A percentile compares a stretch with the other conserved stretches of the same genome.
Evolutionary conservation across 2,329 filamentous ascomycete genomes (phyloP).

Genomic region (Colletotrichum truncatum): DNA sequence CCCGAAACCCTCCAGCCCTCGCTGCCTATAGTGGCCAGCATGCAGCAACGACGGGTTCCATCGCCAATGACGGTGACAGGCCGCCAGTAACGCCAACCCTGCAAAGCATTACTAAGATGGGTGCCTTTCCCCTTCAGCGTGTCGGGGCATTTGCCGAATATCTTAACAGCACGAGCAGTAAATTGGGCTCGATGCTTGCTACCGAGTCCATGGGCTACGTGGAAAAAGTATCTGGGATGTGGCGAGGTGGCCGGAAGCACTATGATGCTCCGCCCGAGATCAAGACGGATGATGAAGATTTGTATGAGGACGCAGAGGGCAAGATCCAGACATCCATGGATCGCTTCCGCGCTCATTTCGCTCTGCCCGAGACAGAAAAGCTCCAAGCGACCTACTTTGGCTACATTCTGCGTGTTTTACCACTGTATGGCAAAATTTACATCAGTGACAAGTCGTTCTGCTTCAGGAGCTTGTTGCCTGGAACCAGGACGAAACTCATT

Average conservation of each 20-base stretch:
- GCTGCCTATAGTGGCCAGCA: slow-evolving; percentile 35
- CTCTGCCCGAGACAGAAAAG: slow-evolving; percentile 83
- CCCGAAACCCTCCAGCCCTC: slow-evolving; percentile 10
- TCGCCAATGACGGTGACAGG: slow-evolving; percentile 38
- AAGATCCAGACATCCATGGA: slow-evolving; percentile 75
- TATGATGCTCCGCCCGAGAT: slow-evolving; percentile 73
- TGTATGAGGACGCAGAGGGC: slow-evolving; percentile 67
- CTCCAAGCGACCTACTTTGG: slow-evolving; percentile 91
- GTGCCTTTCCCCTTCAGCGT: slow-evolving; percentile 82
- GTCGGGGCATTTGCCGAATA: slow-evolving; percentile 87
- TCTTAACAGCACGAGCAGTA: slow-evolving; percentile 79
- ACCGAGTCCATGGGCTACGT: slow-evolving; percentile 96
- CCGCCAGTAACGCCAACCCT: slow-evolving; percentile 50
- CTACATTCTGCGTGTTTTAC: slow-evolving; percentile 88
- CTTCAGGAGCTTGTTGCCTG: slow-evolving; percentile 89
- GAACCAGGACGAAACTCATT: slow-evolving; percentile 91
- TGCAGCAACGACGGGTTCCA: slow-evolving; percentile 50
- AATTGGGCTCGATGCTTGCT: slow-evolving; percentile 83
- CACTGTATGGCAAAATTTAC: slow-evolving; percentile 96
- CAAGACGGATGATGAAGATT: slow-evolving; percentile 61
- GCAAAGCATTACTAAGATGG: slow-evolving; percentile 66
- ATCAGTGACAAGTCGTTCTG: slow-evolving; percentile 89
- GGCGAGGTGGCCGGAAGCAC: slow-evolving; percentile 89
- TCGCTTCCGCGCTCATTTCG: slow-evolving; percentile 90
- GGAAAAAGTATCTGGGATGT: slow-evolving; percentile 97